A percentile compares a stretch with the other conserved stretches of the same genome.
phyloP scores from a whole-genome alignment of 768 basidiomycete genomes.

The Suillus fuscotomentosus region DNA sequence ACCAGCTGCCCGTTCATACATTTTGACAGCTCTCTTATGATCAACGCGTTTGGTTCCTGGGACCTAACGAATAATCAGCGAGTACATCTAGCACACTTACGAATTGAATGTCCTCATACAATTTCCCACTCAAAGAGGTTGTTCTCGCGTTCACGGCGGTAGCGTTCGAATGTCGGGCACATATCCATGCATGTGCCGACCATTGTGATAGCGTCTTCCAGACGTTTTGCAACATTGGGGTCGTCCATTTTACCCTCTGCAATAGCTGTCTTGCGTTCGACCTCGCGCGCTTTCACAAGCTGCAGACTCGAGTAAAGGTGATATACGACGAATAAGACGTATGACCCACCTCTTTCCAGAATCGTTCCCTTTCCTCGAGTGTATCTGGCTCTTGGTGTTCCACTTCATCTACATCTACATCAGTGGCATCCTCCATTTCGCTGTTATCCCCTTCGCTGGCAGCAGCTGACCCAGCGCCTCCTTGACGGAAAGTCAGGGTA shows the following conservation, averaged over 20 bases:
- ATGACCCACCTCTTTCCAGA: slow-evolving; percentile 66
- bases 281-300: slow-evolving; percentile 74
- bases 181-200: slow-evolving; percentile 90
- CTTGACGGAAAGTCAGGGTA: slow-evolving; percentile 34
- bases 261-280: slow-evolving; percentile 71
- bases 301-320: slow-evolving; percentile 27
- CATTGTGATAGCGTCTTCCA: slow-evolving; percentile 91
- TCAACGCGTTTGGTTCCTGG: slow-evolving; percentile 85
- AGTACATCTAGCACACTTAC: slow-evolving; percentile 10
- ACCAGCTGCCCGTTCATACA: slow-evolving; percentile 92
- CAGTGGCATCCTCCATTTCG: slow-evolving; percentile 32
- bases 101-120: slow-evolving; percentile 42
- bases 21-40: slow-evolving; percentile 86
- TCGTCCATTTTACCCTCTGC: slow-evolving; percentile 87
- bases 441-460: slow-evolving; percentile 35
- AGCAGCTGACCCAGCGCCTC: slow-evolving; percentile 23
- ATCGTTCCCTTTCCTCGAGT: slow-evolving; percentile 62
- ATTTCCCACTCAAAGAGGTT: slow-evolving; percentile 85
- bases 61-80: slow-evolving; percentile 52
- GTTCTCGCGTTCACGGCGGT: slow-evolving; percentile 86
- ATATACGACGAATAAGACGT: slow-evolving; percentile 11
- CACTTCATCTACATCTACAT: slow-evolving; percentile 24
- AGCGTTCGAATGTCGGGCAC: slow-evolving; percentile 94
- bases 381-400: slow-evolving; percentile 56
- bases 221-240: slow-evolving; percentile 70